Evolutionary conservation across 345 rosid species (phyloP).

Genomic region (Linum tenue): DNA sequence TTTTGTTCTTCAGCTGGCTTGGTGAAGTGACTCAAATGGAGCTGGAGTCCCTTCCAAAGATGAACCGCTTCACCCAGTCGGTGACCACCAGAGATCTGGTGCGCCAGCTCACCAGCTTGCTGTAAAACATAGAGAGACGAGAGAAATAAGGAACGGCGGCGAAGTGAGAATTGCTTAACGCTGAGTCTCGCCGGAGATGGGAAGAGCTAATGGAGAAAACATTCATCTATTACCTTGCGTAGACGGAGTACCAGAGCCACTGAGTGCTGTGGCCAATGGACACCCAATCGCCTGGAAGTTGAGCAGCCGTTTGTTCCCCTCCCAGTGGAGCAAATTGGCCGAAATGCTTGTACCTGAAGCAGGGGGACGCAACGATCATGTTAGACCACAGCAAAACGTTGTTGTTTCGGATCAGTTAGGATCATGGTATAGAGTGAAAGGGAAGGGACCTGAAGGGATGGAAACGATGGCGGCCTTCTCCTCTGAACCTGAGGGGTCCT

Average conservation of each 20-base stretch:
- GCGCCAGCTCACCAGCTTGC: conserved; percentile 97
- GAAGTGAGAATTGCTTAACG: neutral
- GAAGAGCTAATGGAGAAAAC: neutral
- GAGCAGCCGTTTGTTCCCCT: conserved; percentile 99
- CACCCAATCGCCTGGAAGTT: conserved; percentile 94
- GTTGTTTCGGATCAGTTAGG: neutral
- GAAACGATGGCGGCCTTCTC: conserved; percentile 90
- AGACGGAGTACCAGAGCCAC: conserved; percentile 98
- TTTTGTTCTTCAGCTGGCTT: too few relatives aligned
- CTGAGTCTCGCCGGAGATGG: too few relatives aligned
- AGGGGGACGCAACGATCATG: neutral
- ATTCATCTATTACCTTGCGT: conserved; percentile 52
- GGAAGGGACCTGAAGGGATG: conserved; percentile 73
- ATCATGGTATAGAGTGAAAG: neutral
- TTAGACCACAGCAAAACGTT: neutral
- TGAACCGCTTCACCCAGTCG: conserved; percentile 83
- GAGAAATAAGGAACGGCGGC: too few relatives aligned
- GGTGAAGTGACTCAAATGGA: conserved; percentile 37
- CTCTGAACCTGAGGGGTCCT: conserved; percentile 92
- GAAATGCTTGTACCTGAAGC: conserved; percentile 68
- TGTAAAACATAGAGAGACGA: conserved; percentile 18
- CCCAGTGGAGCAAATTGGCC: conserved; percentile 99
- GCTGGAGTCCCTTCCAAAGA: conserved; percentile 90
- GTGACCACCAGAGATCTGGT: conserved; percentile 81
- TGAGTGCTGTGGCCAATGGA: conserved; percentile 85